phyloP scores from a whole-genome alignment of 192 early-diverging fungal genomes.

The Mortierella antarctica region DNA sequence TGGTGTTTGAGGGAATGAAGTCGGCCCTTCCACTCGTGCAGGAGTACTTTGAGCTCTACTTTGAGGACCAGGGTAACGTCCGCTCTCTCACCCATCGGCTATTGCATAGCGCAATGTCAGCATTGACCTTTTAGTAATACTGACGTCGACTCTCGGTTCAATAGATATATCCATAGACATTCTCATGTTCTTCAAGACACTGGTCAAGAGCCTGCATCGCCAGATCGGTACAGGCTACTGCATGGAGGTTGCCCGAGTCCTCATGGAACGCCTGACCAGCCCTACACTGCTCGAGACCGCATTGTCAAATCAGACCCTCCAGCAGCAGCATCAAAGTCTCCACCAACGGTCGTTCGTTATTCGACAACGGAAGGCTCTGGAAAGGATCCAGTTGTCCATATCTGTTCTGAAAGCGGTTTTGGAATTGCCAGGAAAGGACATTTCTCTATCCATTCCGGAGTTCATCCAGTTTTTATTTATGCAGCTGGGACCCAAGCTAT shows the following conservation, averaged over 20 bases:
- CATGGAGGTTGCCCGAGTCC: slow-evolving; percentile 31
- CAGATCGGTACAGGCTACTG: slow-evolving; percentile 26
- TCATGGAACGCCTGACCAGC: slow-evolving; percentile 29
- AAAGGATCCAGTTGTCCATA: slow-evolving; percentile 23
- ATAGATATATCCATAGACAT: slow-evolving; percentile 37
- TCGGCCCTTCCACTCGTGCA: slow-evolving; percentile 27
- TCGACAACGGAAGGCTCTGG: slow-evolving; percentile 18
- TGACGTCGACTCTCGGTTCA: background rate
- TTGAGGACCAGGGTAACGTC: slow-evolving; percentile 37
- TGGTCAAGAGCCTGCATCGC: slow-evolving; percentile 22
- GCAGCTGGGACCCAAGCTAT: slow-evolving; percentile 33
- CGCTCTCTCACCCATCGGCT: background rate
- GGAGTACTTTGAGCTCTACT: slow-evolving; percentile 42
- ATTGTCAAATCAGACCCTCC: slow-evolving; percentile 1
- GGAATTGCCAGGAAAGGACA: slow-evolving; percentile 35
- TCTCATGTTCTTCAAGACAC: slow-evolving; percentile 22
- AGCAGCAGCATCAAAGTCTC: slow-evolving; percentile 1
- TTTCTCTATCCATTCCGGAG: slow-evolving; percentile 7
- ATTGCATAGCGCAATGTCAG: background rate
- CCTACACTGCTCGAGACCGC: slow-evolving; percentile 22
- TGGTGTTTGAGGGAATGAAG: slow-evolving; percentile 38
- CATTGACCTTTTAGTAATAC: background rate
- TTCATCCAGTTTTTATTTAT: slow-evolving; percentile 32
- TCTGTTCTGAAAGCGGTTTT: slow-evolving; percentile 24
- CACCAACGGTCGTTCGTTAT: slow-evolving; percentile 25